Conservation (phyloP, 345 rosid genomes). For the Boechera stricta region DNA sequence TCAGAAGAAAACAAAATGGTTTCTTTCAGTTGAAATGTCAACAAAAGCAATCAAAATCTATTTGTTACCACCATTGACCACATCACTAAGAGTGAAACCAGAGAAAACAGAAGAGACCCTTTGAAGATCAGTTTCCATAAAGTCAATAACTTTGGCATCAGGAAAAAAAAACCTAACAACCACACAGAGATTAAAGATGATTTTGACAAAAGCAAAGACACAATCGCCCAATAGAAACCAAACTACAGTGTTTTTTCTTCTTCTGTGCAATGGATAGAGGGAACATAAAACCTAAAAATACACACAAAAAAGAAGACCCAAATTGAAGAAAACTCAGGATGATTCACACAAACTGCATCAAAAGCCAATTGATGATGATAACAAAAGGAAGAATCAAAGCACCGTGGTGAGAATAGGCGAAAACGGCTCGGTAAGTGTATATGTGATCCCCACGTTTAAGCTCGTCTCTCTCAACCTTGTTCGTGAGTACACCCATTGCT, state of each 20-base stretch:
- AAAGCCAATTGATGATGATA: slow-evolving; percentile 1
- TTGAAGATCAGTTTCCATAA: neutral
- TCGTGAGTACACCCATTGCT: slow-evolving; percentile 78
- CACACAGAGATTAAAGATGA: too few species aligned
- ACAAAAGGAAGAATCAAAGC: slow-evolving; percentile 1
- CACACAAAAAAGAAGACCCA: neutral
- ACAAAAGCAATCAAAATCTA: slow-evolving; percentile 24
- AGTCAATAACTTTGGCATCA: too few species aligned
- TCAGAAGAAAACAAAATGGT: slow-evolving; percentile 25
- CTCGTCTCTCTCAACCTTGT: slow-evolving; percentile 76
- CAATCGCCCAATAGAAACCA: too few species aligned
- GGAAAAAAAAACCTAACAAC: too few species aligned
- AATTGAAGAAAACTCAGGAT: neutral
- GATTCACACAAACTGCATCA: neutral
- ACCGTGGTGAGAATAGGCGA: slow-evolving; percentile 98
- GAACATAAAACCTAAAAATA: neutral
- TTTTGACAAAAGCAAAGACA: too few species aligned
- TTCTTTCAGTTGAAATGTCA: slow-evolving; percentile 28
- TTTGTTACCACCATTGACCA: slow-evolving; percentile 23
- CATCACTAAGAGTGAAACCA: slow-evolving; percentile 25
- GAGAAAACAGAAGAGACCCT: neutral
- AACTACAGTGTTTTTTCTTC: neutral
- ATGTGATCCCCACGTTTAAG: slow-evolving; percentile 91
- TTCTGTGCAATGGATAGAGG: neutral
- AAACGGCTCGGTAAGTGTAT: slow-evolving; percentile 93